Evolutionary conservation across 345 rosid species (phyloP).

Genomic region (Excoecaria agallocha): DNA sequence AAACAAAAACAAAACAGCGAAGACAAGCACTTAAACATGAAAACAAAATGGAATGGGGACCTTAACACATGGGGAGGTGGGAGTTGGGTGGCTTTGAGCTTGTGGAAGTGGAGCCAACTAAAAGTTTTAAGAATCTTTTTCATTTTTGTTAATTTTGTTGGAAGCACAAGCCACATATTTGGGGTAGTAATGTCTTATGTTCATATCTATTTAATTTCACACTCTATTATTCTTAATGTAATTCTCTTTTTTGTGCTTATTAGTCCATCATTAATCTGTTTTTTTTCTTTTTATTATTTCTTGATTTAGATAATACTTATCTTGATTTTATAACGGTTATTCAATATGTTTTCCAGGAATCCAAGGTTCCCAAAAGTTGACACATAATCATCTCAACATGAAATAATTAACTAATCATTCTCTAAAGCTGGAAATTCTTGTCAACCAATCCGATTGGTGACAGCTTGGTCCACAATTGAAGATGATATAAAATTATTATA

Average conservation of each 20-base stretch:
- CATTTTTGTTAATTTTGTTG: slow-evolving; percentile 26
- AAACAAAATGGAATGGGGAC: slow-evolving; percentile 63
- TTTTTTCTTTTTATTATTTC: too few species aligned
- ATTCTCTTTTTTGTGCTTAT: background rate
- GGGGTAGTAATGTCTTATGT: slow-evolving; percentile 16
- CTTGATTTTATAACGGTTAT: background rate
- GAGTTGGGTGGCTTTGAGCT: slow-evolving; percentile 31
- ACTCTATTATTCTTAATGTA: background rate
- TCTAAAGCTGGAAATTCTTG: background rate
- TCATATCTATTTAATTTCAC: slow-evolving; percentile 2
- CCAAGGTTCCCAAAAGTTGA: slow-evolving; percentile 14
- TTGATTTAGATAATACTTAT: slow-evolving; percentile 11
- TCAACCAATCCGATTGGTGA: slow-evolving; percentile 5
- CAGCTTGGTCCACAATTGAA: background rate
- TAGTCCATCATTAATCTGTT: background rate
- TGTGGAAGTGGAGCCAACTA: slow-evolving; percentile 55
- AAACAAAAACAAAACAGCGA: slow-evolving; percentile 55
- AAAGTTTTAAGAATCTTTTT: slow-evolving; percentile 45
- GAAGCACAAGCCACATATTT: slow-evolving; percentile 35
- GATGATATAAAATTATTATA: background rate
- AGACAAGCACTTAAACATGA: slow-evolving; percentile 54
- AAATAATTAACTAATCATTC: background rate
- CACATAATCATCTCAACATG: background rate
- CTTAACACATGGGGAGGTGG: slow-evolving; percentile 68
- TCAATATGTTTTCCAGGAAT: background rate